phyloP scores from a whole-genome alignment of 2,329 filamentous ascomycete genomes.

The Gaeumannomyces tritici region DNA sequence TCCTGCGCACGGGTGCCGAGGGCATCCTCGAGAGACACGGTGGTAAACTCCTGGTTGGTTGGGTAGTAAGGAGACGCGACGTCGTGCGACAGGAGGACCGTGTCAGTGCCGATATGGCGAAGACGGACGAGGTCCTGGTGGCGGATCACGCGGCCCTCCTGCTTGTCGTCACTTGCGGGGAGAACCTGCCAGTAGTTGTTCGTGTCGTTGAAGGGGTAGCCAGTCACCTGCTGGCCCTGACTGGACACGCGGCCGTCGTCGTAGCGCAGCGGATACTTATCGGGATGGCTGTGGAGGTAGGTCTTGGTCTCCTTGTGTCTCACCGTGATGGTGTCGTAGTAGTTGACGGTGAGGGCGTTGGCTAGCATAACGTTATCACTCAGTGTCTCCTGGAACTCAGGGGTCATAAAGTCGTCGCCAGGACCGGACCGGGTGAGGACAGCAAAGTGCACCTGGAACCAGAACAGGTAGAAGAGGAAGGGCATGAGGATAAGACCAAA shows the following conservation, averaged over 20 bases:
- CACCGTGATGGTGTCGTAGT: conserved; percentile 79
- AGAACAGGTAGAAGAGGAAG: conserved; percentile 97
- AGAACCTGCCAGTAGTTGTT: conserved; percentile 98
- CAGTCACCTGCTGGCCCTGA: conserved; percentile 95
- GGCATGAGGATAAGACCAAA: conserved; percentile 81
- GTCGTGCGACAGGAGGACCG: conserved; percentile 83
- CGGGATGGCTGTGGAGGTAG: conserved; percentile 87
- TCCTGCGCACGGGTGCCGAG: conserved; percentile 70
- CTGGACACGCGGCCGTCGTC: conserved; percentile 96
- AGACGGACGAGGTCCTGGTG: conserved; percentile 83
- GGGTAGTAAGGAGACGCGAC: conserved; percentile 94
- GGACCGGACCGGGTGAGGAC: conserved; percentile 83
- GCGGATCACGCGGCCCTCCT: conserved; percentile 55
- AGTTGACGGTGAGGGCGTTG: conserved; percentile 78
- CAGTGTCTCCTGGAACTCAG: conserved; percentile 94
- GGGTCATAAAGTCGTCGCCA: conserved; percentile 97
- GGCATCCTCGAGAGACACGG: conserved; percentile 62
- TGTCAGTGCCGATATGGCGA: conserved; percentile 77
- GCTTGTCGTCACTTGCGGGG: conserved; percentile 52
- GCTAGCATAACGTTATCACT: conserved; percentile 90
- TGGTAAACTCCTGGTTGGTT: conserved; percentile 98
- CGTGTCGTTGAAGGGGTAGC: conserved; percentile 95
- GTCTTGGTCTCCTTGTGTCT: conserved; percentile 96
- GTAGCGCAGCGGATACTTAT: conserved; percentile 85
- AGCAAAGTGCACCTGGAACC: conserved; percentile 98